phyloP scores from a whole-genome alignment of 371 early-diverging fungal genomes.

The Mortierella sp. region DNA sequence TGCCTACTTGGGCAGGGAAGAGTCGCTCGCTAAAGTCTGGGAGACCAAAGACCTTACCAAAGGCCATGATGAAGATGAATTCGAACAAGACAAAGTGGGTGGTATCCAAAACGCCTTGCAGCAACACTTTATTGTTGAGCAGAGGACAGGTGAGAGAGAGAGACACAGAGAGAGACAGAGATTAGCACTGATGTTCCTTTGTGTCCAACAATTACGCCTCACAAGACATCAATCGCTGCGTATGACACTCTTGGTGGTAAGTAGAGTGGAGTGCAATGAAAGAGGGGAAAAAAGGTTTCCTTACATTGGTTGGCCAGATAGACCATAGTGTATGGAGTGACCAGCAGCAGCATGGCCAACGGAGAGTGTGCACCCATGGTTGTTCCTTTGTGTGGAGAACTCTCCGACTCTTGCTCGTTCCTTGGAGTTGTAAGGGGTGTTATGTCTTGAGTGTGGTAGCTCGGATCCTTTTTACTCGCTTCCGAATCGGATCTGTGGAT shows the following conservation, averaged over 20 bases:
- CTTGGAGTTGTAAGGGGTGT: background rate
- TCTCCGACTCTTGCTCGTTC: background rate
- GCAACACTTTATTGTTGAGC: conserved; percentile 28
- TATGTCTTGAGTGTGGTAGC: no score
- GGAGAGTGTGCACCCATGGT: conserved; percentile 23
- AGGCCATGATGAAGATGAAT: conserved; percentile 55
- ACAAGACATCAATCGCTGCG: no score
- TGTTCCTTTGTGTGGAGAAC: background rate
- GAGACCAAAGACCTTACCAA: conserved; percentile 50
- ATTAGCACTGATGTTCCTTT: no score
- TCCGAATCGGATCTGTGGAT: no score
- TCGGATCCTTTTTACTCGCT: no score
- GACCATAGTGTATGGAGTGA: conserved; percentile 51
- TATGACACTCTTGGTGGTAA: no score
- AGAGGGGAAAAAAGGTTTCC: background rate
- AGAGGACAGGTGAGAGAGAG: no score
- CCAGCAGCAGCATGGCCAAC: conserved; percentile 52
- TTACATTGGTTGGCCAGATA: conserved; percentile 48
- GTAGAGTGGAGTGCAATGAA: no score
- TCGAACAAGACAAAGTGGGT: conserved; percentile 62
- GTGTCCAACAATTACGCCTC: background rate
- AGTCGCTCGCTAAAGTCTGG: conserved; percentile 26
- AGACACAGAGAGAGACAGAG: no score
- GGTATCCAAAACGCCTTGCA: conserved; percentile 55
- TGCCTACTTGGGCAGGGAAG: conserved; percentile 21